Evolutionary conservation across 2,329 filamentous ascomycete genomes (phyloP).

Genomic region (Venturia aucupariae): DNA sequence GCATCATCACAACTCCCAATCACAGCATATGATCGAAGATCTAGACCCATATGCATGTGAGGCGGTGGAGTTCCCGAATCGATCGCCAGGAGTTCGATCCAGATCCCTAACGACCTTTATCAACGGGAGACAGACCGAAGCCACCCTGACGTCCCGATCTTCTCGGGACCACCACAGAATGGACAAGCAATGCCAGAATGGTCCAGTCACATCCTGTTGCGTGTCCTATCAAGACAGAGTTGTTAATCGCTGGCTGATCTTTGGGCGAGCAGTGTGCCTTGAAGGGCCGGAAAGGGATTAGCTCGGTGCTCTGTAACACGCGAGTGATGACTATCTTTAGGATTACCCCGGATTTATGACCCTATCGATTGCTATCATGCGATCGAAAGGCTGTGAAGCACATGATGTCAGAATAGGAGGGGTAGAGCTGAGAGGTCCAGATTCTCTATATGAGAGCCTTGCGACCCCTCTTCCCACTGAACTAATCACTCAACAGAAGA

Average conservation of each 20-base stretch:
- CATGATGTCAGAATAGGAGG: slow-evolving; percentile 7
- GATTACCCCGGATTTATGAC: not conserved
- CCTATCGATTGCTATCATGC: not conserved
- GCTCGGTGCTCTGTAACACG: not conserved
- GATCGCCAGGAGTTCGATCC: slow-evolving; percentile 2
- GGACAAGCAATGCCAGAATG: not conserved
- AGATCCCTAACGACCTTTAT: not conserved
- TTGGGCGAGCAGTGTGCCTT: not conserved
- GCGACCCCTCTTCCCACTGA: not conserved
- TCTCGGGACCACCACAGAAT: not conserved
- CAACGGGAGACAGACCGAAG: not conserved
- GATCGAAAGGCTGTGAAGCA: not conserved
- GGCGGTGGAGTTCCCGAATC: not conserved
- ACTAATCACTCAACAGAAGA: not conserved
- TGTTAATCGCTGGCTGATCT: not conserved
- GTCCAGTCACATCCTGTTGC: not conserved
- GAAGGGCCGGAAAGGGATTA: not conserved
- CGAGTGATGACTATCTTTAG: not conserved
- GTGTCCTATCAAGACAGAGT: not conserved
- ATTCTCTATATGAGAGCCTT: not conserved
- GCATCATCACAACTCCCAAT: not conserved
- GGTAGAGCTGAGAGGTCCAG: not conserved
- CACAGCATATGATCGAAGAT: not conserved
- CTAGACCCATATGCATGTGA: not conserved
- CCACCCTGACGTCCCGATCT: not conserved